Conservation (phyloP, 83 land plant species). For the Picea mariana region DNA sequence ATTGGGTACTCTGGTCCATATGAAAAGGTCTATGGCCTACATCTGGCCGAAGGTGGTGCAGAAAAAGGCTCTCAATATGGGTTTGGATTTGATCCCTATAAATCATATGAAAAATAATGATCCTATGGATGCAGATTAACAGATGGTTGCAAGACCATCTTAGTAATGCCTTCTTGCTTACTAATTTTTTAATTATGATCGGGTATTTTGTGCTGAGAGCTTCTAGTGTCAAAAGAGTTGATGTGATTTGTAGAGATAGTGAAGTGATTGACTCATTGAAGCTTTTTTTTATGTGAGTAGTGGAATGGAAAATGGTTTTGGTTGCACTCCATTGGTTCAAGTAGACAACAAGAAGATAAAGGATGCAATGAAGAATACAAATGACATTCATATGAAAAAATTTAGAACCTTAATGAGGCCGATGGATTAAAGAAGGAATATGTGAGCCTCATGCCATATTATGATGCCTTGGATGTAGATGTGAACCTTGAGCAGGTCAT, state of each 20-base stretch:
- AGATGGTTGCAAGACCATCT: neutral
- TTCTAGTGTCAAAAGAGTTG: neutral
- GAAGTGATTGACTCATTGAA: neutral
- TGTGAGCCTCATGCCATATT: too few species aligned
- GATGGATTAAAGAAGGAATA: too few species aligned
- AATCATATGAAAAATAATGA: neutral
- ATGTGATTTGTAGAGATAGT: neutral
- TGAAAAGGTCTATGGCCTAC: constrained; percentile 13
- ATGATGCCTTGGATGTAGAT: too few species aligned
- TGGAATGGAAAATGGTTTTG: too few species aligned
- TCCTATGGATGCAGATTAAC: constrained; percentile 3
- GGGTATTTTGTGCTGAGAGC: neutral
- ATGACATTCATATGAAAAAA: too few species aligned
- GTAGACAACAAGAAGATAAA: too few species aligned
- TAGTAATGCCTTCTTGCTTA: neutral
- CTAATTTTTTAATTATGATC: neutral
- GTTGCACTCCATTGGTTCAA: too few species aligned
- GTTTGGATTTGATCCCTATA: constrained; percentile 10
- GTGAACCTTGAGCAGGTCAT: too few species aligned
- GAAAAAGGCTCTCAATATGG: constrained; percentile 18
- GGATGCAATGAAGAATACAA: too few species aligned
- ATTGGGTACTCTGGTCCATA: constrained; percentile 10
- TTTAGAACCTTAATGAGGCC: too few species aligned
- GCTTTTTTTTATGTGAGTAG: too few species aligned
- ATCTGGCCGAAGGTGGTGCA: constrained; percentile 2